These are phyloP conservation scores for Lindgomyces ingoldianus DNA, from an alignment of 495 filamentous ascomycete genomes.

Conservation along the genomic window DNA sequence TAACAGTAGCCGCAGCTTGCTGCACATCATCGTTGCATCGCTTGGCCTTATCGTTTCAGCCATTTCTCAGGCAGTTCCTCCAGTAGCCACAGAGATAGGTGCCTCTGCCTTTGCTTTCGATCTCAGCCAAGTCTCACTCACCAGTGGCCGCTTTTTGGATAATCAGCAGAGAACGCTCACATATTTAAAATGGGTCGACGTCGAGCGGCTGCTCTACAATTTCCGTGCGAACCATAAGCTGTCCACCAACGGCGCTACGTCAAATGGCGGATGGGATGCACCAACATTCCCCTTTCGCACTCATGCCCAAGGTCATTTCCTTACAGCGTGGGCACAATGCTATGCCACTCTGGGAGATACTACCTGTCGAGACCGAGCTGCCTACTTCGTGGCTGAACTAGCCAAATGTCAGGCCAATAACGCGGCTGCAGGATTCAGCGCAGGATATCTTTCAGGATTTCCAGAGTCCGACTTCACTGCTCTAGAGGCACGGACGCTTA, in stretches of 20 bases:
- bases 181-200: slow-evolving; percentile 45
- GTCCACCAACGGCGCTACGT: slow-evolving; percentile 39
- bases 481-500: slow-evolving; percentile 39
- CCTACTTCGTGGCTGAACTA: slow-evolving; percentile 43
- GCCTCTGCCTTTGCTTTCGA: slow-evolving; percentile 40
- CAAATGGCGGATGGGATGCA: slow-evolving; percentile 47
- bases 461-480: slow-evolving; percentile 45
- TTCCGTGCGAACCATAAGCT: slow-evolving; percentile 45
- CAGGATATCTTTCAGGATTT: slow-evolving; percentile 39
- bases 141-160: slow-evolving; percentile 40
- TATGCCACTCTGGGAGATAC: slow-evolving; percentile 38
- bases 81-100: slow-evolving; percentile 30
- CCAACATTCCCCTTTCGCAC: slow-evolving; percentile 47
- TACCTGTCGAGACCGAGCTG: slow-evolving; percentile 42
- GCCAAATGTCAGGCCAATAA: slow-evolving; percentile 48
- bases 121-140: slow-evolving; percentile 40
- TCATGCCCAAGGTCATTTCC: slow-evolving; percentile 46
- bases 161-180: slow-evolving; percentile 45
- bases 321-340: slow-evolving; percentile 44
- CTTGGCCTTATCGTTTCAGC: neutral
- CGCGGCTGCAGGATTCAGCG: slow-evolving; percentile 27
- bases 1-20: neutral
- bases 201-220: slow-evolving; percentile 46
- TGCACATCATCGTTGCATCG: neutral
- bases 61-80: neutral